Base-by-base conservation (phyloP, 2,329 filamentous ascomycete species). In the Didymella glomerata region DNA sequence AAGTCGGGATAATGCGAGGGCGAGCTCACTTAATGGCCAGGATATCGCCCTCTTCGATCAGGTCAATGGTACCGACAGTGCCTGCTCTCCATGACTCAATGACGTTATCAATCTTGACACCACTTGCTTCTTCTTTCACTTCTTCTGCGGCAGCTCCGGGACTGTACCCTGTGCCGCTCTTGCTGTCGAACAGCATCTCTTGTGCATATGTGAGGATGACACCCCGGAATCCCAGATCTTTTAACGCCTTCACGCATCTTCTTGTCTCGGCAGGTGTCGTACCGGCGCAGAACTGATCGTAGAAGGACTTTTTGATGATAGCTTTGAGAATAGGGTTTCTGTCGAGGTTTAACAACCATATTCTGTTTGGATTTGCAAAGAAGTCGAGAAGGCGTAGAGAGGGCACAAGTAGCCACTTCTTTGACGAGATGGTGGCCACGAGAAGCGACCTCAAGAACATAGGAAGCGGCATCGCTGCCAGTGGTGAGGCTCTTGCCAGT, bases 261-360 rank as follows among this genome's bases (percentile, higher is more conserved):
- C 81, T 81, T 4, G 96, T 90, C 76, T 96, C 90, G 3, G 74
- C 66, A 1, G 84, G 81, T 44, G 86, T 90, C 75, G 92, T 90
- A 40, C 93, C 93, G 0, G 92, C 92, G 76, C 93, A 97, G 75
- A 96, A 97, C 70, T 97, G 93, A 40, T 88, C 87, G 77, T 97
- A 97, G 67, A 97, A 91, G 0, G 91, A 95, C 72, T 88, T 85
- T 73, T 92, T 92, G 52, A 97, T 80, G 41, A 92, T 73, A 53
- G 81, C 85, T 42, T 88, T 86, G n/a, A 96, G 82, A 1, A 94
- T 44, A 0, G 86, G 86, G 71, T 96, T 96, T 48, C 80, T 82
- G 70, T 96, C 91, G 4, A 92, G 87, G 72, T 90, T 71, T 54
- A 75, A 82, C 4, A 83, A 51, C 34, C 72, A 73, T 7, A 62